phyloP scores from a whole-genome alignment of 495 filamentous ascomycete genomes.

The Neurospora tetraspora region DNA sequence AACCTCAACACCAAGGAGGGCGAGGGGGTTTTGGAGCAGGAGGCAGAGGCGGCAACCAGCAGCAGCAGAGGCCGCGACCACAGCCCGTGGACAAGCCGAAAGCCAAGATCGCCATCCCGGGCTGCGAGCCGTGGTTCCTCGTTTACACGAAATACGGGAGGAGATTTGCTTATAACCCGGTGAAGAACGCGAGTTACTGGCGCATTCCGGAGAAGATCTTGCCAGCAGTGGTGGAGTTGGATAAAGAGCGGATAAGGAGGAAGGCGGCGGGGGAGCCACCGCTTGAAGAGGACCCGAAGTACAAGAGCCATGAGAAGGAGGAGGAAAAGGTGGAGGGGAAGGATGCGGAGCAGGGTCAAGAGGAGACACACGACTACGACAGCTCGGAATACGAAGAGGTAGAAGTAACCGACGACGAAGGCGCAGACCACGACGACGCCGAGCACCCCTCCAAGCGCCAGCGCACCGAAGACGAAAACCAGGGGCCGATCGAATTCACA shows the following conservation, averaged over 20 bases:
- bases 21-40: slow-evolving; percentile 27
- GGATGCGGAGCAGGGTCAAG: not conserved
- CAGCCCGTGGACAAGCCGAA: slow-evolving; percentile 72
- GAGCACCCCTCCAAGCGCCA: slow-evolving; percentile 53
- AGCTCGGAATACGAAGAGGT: slow-evolving; percentile 76
- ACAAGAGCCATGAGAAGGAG: not conserved
- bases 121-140: slow-evolving; percentile 80
- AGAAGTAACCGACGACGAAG: slow-evolving; percentile 68
- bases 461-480: slow-evolving; percentile 48
- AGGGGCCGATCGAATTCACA: slow-evolving; percentile 68
- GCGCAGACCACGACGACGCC: slow-evolving; percentile 29
- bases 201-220: slow-evolving; percentile 76
- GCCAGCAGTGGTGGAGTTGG: slow-evolving; percentile 67
- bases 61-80: slow-evolving; percentile 45
- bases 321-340: not conserved
- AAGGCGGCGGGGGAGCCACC: slow-evolving; percentile 27
- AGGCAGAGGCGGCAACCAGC: slow-evolving; percentile 39
- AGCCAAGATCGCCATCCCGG: slow-evolving; percentile 66
- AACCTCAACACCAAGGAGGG: slow-evolving; percentile 12
- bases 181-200: slow-evolving; percentile 85
- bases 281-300: not conserved
- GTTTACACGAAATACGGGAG: slow-evolving; percentile 84
- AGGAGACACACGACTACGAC: slow-evolving; percentile 21
- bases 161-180: slow-evolving; percentile 77
- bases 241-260: slow-evolving; percentile 42